Percentiles rank a stretch among this genome's conserved stretches.
phyloP scores from a whole-genome alignment of 2,329 filamentous ascomycete genomes.

The Paracoccidioides brasiliensis region DNA sequence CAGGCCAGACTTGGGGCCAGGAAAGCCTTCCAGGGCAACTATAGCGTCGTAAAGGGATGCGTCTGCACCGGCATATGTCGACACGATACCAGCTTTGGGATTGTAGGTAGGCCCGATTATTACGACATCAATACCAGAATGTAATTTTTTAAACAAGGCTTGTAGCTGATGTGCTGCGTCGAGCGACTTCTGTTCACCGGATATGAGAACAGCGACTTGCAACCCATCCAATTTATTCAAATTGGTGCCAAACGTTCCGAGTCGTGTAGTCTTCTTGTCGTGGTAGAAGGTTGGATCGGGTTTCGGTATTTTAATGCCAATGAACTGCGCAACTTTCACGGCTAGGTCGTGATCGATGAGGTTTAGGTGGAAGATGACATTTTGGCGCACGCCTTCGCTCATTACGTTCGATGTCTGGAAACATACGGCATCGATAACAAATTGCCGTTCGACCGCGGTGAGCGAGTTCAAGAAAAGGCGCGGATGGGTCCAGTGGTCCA shows the following conservation, averaged over 20 bases:
- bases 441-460: slow-evolving; percentile 51
- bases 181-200: slow-evolving; percentile 31
- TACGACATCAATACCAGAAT: slow-evolving; percentile 40
- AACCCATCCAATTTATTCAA: slow-evolving; percentile 50
- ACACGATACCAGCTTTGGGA: slow-evolving; percentile 32
- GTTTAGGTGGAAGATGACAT: slow-evolving; percentile 57
- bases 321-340: slow-evolving; percentile 46
- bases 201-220: slow-evolving; percentile 49
- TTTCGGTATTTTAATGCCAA: slow-evolving; percentile 46
- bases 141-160: slow-evolving; percentile 29
- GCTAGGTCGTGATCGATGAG: slow-evolving; percentile 55
- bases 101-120: slow-evolving; percentile 49
- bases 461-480: slow-evolving; percentile 65
- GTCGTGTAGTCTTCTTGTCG: slow-evolving; percentile 51
- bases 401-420: slow-evolving; percentile 54
- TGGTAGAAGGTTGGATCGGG: slow-evolving; percentile 55
- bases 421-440: slow-evolving; percentile 58
- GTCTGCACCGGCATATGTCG: slow-evolving; percentile 53
- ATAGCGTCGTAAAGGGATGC: slow-evolving; percentile 37
- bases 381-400: slow-evolving; percentile 46
- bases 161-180: slow-evolving; percentile 40
- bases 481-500: slow-evolving; percentile 60
- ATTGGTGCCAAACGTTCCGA: slow-evolving; percentile 46
- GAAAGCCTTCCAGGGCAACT: slow-evolving; percentile 40
- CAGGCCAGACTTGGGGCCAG: slow-evolving; percentile 29